Percentiles rank a stretch among this genome's conserved stretches.
These are phyloP conservation scores for Mortierella sp. DNA, from an alignment of 371 early-diverging fungal species.

Conservation along the genomic window DNA sequence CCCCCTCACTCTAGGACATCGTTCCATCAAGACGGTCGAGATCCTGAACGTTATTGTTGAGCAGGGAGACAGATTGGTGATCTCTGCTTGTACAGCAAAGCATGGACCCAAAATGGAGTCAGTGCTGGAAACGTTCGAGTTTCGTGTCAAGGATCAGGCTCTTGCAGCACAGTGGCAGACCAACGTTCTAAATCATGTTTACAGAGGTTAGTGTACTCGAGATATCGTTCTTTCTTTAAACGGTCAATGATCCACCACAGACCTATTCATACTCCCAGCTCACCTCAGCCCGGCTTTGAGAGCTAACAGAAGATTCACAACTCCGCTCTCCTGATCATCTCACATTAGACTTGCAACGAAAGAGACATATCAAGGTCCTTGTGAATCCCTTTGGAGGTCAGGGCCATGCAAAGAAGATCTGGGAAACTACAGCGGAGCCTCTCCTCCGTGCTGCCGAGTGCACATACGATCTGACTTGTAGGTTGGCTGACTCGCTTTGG, in stretches of 20 bases:
- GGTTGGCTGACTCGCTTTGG: conserved; percentile 7
- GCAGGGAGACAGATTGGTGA: conserved; percentile 6
- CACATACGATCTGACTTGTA: conserved; percentile 66
- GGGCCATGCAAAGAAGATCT: conserved; percentile 69
- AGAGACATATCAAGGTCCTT: conserved; percentile 64
- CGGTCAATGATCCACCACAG: neutral
- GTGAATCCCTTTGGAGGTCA: conserved; percentile 85
- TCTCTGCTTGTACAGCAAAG: conserved; percentile 27
- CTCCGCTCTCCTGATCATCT: neutral
- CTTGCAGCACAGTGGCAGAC: conserved; percentile 32
- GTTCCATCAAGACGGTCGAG: conserved; percentile 28
- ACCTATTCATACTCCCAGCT: neutral
- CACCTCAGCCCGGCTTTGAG: no score
- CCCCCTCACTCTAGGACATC: neutral
- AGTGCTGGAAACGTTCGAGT: conserved; percentile 20
- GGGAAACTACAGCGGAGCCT: conserved; percentile 67
- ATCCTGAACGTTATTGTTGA: conserved; percentile 39
- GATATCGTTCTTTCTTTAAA: neutral
- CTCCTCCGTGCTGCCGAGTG: conserved; percentile 74
- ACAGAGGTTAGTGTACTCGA: no score
- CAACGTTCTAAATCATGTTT: conserved; percentile 48
- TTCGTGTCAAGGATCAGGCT: conserved; percentile 31
- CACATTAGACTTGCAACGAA: conserved; percentile 38
- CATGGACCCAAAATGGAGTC: conserved; percentile 37
- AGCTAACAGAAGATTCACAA: neutral